phyloP scores from a whole-genome alignment of 2,329 filamentous ascomycete genomes.

The Arthrobotrys sphaeroides region DNA sequence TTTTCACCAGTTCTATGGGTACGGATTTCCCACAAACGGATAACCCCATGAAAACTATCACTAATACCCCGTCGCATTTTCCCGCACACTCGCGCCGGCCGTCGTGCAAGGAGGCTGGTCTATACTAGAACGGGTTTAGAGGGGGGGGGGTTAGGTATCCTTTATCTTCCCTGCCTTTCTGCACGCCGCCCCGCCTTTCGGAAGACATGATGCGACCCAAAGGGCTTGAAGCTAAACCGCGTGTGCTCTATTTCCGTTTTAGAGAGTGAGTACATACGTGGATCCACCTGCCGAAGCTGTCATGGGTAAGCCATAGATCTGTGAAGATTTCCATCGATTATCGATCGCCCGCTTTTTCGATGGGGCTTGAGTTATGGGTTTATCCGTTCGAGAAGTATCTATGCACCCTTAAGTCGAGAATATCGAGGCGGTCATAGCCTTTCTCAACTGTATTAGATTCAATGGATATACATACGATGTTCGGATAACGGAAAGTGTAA shows the following conservation, averaged over 20 bases:
- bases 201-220: background rate
- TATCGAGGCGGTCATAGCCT: background rate
- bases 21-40: slow-evolving; percentile 21
- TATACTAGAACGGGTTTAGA: slow-evolving; percentile 10
- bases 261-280: slow-evolving; percentile 13
- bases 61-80: slow-evolving; percentile 33
- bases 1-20: slow-evolving; percentile 4
- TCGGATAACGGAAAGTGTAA: background rate
- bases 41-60: slow-evolving; percentile 46
- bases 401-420: background rate
- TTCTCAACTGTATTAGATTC: no score
- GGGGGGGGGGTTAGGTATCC: background rate
- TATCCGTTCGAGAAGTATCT: background rate
- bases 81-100: background rate
- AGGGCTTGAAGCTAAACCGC: background rate
- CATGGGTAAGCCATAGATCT: background rate
- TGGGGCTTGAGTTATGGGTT: background rate
- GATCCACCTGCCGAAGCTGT: slow-evolving; percentile 28
- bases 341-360: background rate
- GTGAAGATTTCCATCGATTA: slow-evolving; percentile 5
- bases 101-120: background rate
- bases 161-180: background rate
- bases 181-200: background rate
- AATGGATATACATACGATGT: no score
- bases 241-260: slow-evolving; percentile 38